Evolutionary conservation across 2,329 filamentous ascomycete genomes (phyloP).

Genomic region (Zelopaecilomyces penicillatus): DNA sequence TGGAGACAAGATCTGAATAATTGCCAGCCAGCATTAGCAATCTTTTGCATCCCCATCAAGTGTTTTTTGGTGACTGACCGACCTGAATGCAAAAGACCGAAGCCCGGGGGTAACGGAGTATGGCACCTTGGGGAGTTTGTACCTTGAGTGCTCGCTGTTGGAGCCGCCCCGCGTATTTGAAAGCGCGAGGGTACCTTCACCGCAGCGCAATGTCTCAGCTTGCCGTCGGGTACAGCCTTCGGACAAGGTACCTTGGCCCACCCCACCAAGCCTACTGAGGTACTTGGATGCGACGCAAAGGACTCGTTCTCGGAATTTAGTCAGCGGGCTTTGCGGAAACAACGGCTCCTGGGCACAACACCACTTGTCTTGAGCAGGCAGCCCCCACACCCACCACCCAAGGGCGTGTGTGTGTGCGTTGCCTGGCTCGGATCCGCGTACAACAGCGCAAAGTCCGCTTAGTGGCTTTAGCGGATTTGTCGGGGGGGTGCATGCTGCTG

Average conservation of each 20-base stretch:
- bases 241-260: not conserved
- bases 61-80: not conserved
- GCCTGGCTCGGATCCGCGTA: conserved; percentile 6
- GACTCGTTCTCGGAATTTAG: conserved; percentile 6
- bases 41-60: no score
- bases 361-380: not conserved
- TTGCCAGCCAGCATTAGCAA: no score
- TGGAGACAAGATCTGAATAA: no score
- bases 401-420: no score
- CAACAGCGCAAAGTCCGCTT: conserved; percentile 9
- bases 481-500: no score
- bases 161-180: not conserved
- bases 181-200: conserved; percentile 6
- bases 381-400: conserved; percentile 4
- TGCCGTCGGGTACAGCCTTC: conserved; percentile 7
- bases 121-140: not conserved
- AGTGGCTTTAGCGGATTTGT: not conserved
- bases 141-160: not conserved
- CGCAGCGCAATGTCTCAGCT: conserved; percentile 1
- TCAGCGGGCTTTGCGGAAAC: conserved; percentile 3
- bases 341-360: not conserved
- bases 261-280: no score
- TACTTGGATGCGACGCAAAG: conserved; percentile 2
- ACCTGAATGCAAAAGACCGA: not conserved
- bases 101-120: not conserved